Evolutionary conservation across 306 rosid species (phyloP).

Genomic region (Dryas alaskensis): DNA sequence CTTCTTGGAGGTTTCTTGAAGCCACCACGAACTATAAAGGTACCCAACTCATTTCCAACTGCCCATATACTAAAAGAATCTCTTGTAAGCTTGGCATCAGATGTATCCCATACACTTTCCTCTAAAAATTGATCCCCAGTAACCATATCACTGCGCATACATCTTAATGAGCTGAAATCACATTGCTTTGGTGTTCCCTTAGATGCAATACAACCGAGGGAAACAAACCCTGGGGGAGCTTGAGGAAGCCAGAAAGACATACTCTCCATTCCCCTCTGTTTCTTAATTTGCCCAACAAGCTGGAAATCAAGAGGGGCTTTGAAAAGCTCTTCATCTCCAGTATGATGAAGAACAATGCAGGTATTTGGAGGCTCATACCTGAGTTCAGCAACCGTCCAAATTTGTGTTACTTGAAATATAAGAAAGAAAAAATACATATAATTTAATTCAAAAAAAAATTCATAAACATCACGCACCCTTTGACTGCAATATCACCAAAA

Average conservation of each 20-base stretch:
- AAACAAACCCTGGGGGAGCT: slow-evolving; percentile 91
- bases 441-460: slow-evolving; percentile 15
- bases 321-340: slow-evolving; percentile 60
- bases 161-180: slow-evolving; percentile 69
- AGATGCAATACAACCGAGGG: slow-evolving; percentile 83
- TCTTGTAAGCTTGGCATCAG: slow-evolving; percentile 56
- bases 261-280: slow-evolving; percentile 78
- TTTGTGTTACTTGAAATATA: not conserved
- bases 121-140: slow-evolving; percentile 80
- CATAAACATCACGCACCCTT: slow-evolving; percentile 48
- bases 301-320: slow-evolving; percentile 79
- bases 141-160: slow-evolving; percentile 86
- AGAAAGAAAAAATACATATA: not conserved
- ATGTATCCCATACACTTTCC: slow-evolving; percentile 88
- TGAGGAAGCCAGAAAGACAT: slow-evolving; percentile 93
- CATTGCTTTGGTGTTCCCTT: slow-evolving; percentile 72
- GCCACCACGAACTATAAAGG: slow-evolving; percentile 79
- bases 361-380: slow-evolving; percentile 95
- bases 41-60: slow-evolving; percentile 81
- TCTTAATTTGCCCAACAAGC: slow-evolving; percentile 78
- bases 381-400: slow-evolving; percentile 13
- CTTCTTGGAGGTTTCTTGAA: slow-evolving; percentile 89
- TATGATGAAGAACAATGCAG: slow-evolving; percentile 74
- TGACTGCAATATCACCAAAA: slow-evolving; percentile 86
- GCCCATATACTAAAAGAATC: slow-evolving; percentile 84